Evolutionary conservation across 352 stramenopile species (phyloP).

Genomic region (Halophytophthora batemanensis): DNA sequence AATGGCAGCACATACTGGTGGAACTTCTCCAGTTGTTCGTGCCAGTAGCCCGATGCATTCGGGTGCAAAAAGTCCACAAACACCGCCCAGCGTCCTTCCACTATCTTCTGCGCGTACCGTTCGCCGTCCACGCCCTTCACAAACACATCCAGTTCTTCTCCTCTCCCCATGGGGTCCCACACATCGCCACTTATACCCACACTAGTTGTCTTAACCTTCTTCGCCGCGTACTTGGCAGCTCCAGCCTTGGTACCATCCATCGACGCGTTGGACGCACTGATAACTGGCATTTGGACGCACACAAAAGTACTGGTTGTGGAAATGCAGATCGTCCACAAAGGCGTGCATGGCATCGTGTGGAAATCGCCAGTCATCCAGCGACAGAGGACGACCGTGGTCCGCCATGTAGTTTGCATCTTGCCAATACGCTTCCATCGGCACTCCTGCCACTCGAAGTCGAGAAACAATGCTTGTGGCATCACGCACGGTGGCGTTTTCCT

Average conservation of each 20-base stretch:
- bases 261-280: conserved; percentile 28
- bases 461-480: conserved; percentile 25
- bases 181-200: not conserved
- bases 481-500: conserved; percentile 10
- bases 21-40: conserved; percentile 57
- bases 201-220: not conserved
- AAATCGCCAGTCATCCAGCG: conserved; percentile 60
- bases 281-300: conserved; percentile 60
- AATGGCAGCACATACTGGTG: conserved; percentile 59
- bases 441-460: conserved; percentile 33
- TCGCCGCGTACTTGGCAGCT: no score
- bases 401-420: conserved; percentile 58
- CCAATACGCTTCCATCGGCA: conserved; percentile 84
- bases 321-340: conserved; percentile 81
- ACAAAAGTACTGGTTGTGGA: conserved; percentile 81
- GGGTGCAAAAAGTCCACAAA: conserved; percentile 89
- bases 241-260: not conserved
- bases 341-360: conserved; percentile 27
- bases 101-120: conserved; percentile 58
- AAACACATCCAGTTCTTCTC: conserved; percentile 61
- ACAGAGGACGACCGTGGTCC: conserved; percentile 39
- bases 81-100: conserved; percentile 57
- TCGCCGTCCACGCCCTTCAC: conserved; percentile 73
- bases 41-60: conserved; percentile 63
- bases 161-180: conserved; percentile 36